Evolutionary conservation across 2,329 filamentous ascomycete species (phyloP).

Genomic region (Trichoderma oligosporum): DNA sequence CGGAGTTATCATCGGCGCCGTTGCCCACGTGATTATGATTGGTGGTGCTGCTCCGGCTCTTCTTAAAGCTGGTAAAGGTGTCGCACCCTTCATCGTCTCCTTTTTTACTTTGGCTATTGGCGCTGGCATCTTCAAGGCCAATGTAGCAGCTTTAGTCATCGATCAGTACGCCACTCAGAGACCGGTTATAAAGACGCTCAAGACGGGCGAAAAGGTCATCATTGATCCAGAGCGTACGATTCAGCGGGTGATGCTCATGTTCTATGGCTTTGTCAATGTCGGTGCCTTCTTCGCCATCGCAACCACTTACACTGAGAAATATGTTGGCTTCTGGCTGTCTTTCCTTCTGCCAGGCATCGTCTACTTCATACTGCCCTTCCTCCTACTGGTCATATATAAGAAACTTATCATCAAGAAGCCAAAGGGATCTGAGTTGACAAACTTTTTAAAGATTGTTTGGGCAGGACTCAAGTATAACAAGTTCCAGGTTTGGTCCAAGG

Average conservation of each 20-base stretch:
- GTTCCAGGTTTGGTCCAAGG: slow-evolving; percentile 14
- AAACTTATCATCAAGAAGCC: slow-evolving; percentile 11
- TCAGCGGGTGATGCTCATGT: slow-evolving; percentile 15
- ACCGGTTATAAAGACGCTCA: slow-evolving; percentile 19
- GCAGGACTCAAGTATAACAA: slow-evolving; percentile 6
- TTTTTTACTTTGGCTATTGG: slow-evolving; percentile 18
- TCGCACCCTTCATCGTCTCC: slow-evolving; percentile 17
- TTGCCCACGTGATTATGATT: slow-evolving; percentile 20
- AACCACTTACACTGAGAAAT: slow-evolving; percentile 20
- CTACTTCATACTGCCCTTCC: slow-evolving; percentile 14
- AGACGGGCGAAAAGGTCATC: slow-evolving; percentile 20
- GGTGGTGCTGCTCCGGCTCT: slow-evolving; percentile 18
- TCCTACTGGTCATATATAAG: slow-evolving; percentile 9
- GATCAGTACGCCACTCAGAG: slow-evolving; percentile 18
- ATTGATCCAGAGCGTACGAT: slow-evolving; percentile 19
- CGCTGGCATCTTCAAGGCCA: slow-evolving; percentile 20
- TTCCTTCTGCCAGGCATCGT: slow-evolving; percentile 18
- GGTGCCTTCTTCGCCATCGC: slow-evolving; percentile 19
- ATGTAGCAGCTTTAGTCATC: slow-evolving; percentile 14
- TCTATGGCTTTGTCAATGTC: slow-evolving; percentile 19
- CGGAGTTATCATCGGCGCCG: slow-evolving; percentile 14
- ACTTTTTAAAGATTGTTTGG: slow-evolving; percentile 18
- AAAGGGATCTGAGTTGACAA: slow-evolving; percentile 14
- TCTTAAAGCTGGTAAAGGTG: slow-evolving; percentile 16
- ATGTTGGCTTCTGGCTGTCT: slow-evolving; percentile 19